These are phyloP conservation scores for Glarea lozoyensis DNA, from an alignment of 495 filamentous ascomycete genomes.

Conservation along the genomic window DNA sequence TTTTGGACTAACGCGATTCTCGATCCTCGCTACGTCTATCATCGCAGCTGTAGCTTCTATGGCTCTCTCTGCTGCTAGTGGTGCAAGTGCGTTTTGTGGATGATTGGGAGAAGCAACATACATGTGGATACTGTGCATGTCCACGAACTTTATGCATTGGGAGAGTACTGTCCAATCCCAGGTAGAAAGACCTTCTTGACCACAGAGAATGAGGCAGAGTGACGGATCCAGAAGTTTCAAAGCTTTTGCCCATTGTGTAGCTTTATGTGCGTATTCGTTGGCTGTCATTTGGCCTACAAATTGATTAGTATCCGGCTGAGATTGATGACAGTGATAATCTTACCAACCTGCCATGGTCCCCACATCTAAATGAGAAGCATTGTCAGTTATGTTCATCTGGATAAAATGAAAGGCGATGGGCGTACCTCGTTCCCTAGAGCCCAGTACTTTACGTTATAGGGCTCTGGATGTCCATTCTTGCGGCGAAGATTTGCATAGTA, in stretches of 20 bases:
- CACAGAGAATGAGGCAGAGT: conserved; percentile 60
- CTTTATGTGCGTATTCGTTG: conserved; percentile 67
- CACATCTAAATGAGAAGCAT: conserved; percentile 50
- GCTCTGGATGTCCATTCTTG: conserved; percentile 60
- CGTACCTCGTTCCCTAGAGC: conserved; percentile 57
- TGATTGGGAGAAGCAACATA: conserved; percentile 52
- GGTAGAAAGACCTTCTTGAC: conserved; percentile 53
- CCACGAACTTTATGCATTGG: conserved; percentile 55
- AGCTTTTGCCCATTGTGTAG: conserved; percentile 73
- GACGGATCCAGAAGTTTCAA: conserved; percentile 65
- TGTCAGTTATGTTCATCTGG: conserved; percentile 27
- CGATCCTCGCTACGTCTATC: conserved; percentile 68
- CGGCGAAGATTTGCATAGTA: conserved; percentile 71
- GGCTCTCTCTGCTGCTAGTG: conserved; percentile 61
- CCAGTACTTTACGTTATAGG: conserved; percentile 59
- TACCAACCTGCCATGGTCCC: conserved; percentile 78
- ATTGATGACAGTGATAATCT: too few species aligned
- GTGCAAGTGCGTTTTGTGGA: conserved; percentile 54
- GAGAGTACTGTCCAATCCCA: conserved; percentile 70
- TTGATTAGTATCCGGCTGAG: too few species aligned
- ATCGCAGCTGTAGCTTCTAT: conserved; percentile 59
- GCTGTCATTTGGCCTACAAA: conserved; percentile 66
- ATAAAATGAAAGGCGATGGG: neutral
- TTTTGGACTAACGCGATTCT: conserved; percentile 47
- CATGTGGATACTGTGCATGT: conserved; percentile 59